Evolutionary conservation across 2,329 filamentous ascomycete species (phyloP).

Genomic region (Davidsoniella neocaledoniae): DNA sequence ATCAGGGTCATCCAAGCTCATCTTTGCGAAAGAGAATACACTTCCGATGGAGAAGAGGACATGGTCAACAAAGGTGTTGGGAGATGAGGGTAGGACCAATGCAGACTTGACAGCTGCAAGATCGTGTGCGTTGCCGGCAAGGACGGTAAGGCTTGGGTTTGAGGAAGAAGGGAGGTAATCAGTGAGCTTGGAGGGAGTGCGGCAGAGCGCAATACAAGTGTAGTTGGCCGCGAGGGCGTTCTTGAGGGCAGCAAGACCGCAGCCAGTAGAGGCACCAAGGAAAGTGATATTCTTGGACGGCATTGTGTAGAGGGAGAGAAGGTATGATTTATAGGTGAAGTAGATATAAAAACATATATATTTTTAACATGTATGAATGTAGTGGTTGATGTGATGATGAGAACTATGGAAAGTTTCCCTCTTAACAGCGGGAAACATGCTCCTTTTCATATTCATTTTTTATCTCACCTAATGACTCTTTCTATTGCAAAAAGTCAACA

Average conservation of each 20-base stretch:
- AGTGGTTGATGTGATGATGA: too few species aligned
- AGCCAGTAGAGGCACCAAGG: conserved; percentile 35
- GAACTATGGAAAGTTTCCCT: too few species aligned
- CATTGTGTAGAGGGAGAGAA: neutral
- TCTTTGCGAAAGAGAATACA: conserved; percentile 18
- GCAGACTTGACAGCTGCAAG: conserved; percentile 21
- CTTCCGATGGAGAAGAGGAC: conserved; percentile 33
- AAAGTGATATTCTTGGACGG: conserved; percentile 27
- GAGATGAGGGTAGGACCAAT: conserved; percentile 19
- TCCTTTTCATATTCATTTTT: too few species aligned
- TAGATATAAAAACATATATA: too few species aligned
- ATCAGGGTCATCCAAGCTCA: conserved; percentile 27
- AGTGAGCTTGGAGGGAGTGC: conserved; percentile 31
- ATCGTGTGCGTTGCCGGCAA: conserved; percentile 32
- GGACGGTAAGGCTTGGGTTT: conserved; percentile 22
- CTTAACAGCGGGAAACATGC: too few species aligned
- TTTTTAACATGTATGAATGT: too few species aligned
- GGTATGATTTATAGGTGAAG: too few species aligned
- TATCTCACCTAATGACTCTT: too few species aligned
- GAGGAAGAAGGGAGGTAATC: conserved; percentile 19
- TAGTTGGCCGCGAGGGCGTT: conserved; percentile 28
- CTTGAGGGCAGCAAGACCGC: conserved; percentile 29
- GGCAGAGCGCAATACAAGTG: conserved; percentile 31
- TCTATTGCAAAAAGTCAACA: too few species aligned
- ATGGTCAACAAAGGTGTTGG: conserved; percentile 24